These are phyloP conservation scores for Leishmania guyanensis DNA, from an alignment of 208 protist genomes.

Conservation along the genomic window DNA sequence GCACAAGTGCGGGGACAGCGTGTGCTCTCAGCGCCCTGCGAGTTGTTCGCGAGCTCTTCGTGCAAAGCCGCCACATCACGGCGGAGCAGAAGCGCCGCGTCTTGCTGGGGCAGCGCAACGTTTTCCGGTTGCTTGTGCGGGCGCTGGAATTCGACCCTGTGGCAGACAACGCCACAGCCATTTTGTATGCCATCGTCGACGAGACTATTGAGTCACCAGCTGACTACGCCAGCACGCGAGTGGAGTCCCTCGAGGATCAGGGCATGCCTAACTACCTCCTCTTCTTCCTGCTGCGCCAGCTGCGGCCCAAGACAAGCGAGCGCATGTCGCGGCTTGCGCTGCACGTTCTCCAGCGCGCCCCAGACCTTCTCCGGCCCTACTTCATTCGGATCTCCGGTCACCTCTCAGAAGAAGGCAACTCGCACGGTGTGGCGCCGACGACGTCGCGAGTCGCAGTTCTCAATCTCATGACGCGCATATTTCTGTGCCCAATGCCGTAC, in stretches of 20 bases:
- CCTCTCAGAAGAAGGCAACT: constrained; percentile 67
- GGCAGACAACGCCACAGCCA: constrained; percentile 56
- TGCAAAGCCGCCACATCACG: constrained; percentile 48
- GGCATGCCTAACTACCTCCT: constrained; percentile 92
- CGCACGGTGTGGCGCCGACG: constrained; percentile 49
- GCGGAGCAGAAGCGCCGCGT: constrained; percentile 58
- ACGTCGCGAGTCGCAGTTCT: constrained; percentile 72
- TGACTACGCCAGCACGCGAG: constrained; percentile 77
- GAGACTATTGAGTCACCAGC: constrained; percentile 79
- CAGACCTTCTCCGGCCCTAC: constrained; percentile 89
- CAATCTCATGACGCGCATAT: constrained; percentile 84
- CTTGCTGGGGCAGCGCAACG: constrained; percentile 79
- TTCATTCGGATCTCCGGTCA: constrained; percentile 82
- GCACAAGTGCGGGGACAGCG: constrained; percentile 54
- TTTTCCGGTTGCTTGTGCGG: constrained; percentile 82
- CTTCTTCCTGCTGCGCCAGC: constrained; percentile 85
- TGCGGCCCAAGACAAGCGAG: constrained; percentile 71
- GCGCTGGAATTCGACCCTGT: constrained; percentile 70
- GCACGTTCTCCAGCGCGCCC: constrained; percentile 74
- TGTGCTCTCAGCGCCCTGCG: constrained; percentile 53
- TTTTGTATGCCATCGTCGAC: constrained; percentile 67
- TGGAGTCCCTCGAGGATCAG: constrained; percentile 69
- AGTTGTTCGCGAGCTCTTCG: constrained; percentile 70
- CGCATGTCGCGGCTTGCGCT: constrained; percentile 62
- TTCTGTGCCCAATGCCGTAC: constrained; percentile 82